Evolutionary conservation across 208 protist genomes (phyloP).

Genomic region (Leishmania major): DNA sequence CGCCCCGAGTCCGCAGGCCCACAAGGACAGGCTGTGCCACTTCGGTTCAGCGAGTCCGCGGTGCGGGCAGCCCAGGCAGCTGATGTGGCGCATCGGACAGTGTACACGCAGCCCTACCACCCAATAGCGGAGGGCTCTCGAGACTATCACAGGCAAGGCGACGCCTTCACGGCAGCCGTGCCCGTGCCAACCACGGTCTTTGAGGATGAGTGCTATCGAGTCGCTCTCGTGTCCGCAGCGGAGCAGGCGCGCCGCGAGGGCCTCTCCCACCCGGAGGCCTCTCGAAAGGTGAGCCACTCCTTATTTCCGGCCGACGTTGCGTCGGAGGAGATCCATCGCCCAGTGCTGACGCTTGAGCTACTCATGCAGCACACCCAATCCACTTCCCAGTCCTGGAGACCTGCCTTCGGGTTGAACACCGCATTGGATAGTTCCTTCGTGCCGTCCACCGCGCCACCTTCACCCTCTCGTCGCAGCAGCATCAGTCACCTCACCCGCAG

Average conservation of each 20-base stretch:
- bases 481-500: background rate
- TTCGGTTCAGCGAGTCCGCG: background rate
- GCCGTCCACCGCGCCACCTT: background rate
- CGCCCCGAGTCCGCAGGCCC: background rate
- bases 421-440: background rate
- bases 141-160: constrained; percentile 7
- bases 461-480: constrained; percentile 13
- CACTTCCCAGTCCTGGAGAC: constrained; percentile 15
- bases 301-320: too few relatives aligned
- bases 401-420: background rate
- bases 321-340: constrained; percentile 1
- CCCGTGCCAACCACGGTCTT: constrained; percentile 23
- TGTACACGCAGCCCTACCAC: constrained; percentile 24
- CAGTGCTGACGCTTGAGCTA: constrained; percentile 30
- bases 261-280: background rate
- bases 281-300: background rate
- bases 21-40: background rate
- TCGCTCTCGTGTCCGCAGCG: constrained; percentile 17
- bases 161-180: background rate
- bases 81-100: constrained; percentile 18
- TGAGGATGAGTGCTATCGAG: constrained; percentile 34
- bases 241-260: constrained; percentile 1
- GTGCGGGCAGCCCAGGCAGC: background rate
- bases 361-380: constrained; percentile 33
- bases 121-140: constrained; percentile 15